A percentile compares a stretch with the other conserved stretches of the same genome.
Conservation (phyloP, 2,329 filamentous ascomycete species). For the Cercospora sp. region DNA sequence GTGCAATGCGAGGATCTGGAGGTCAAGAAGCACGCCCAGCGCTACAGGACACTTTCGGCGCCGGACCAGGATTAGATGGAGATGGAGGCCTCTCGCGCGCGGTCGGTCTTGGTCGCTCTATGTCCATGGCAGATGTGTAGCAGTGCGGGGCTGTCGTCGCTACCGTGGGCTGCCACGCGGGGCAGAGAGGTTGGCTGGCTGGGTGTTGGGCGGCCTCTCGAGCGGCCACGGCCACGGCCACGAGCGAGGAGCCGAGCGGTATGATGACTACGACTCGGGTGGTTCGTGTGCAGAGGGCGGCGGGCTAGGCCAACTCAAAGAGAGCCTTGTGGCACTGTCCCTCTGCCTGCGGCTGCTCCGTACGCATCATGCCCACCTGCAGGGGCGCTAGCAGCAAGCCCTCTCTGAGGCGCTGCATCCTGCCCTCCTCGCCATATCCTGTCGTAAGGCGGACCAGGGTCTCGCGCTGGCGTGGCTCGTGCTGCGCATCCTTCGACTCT, state of each 20-base stretch:
- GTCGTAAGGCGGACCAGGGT: conserved; percentile 14
- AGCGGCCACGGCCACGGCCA: not conserved
- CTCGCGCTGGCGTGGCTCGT: conserved; percentile 26
- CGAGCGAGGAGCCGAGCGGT: not conserved
- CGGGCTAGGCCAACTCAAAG: conserved; percentile 4
- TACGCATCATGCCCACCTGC: conserved; percentile 18
- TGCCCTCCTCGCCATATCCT: conserved; percentile 17
- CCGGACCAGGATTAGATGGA: conserved; percentile 6
- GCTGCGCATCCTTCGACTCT: conserved; percentile 31
- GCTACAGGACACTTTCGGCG: conserved; percentile 17
- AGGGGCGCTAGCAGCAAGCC: conserved; percentile 25
- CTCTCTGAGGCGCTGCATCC: conserved; percentile 26
- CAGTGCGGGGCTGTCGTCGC: not conserved
- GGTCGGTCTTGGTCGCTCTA: not conserved
- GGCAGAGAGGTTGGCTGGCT: not conserved
- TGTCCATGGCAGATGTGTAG: not conserved
- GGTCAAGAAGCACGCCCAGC: conserved; percentile 2
- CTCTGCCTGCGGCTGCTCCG: conserved; percentile 20
- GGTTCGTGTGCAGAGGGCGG: not conserved
- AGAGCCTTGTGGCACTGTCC: conserved; percentile 18
- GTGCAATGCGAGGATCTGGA: conserved; percentile 9
- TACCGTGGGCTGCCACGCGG: not conserved
- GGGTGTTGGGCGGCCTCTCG: not conserved
- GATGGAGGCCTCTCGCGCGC: not conserved
- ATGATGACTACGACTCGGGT: not conserved